These are phyloP conservation scores for Alnus rubra DNA, from an alignment of 306 rosid species.

Conservation along the genomic window DNA sequence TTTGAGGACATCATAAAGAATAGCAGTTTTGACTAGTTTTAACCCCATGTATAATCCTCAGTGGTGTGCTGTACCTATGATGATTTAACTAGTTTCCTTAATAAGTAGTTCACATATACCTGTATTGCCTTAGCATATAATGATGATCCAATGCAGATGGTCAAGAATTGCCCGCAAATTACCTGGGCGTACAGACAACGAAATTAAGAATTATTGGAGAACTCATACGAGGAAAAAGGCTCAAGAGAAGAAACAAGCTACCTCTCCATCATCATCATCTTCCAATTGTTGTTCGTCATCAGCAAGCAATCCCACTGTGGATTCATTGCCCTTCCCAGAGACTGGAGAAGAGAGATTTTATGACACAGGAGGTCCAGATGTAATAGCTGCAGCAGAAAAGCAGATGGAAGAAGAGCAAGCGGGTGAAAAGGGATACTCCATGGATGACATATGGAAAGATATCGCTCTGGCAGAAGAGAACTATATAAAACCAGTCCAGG, in stretches of 20 bases:
- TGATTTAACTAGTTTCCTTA: background rate
- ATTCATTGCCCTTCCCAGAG: constrained; percentile 43
- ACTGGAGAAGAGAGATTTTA: constrained; percentile 74
- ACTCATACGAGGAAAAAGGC: constrained; percentile 92
- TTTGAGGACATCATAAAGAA: constrained; percentile 30
- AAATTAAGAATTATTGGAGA: constrained; percentile 96
- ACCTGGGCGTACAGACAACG: constrained; percentile 97
- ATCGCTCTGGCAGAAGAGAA: constrained; percentile 56
- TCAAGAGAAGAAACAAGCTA: constrained; percentile 58
- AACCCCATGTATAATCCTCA: too few species aligned
- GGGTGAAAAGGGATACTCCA: constrained; percentile 40
- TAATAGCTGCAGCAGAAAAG: constrained; percentile 32
- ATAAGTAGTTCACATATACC: background rate
- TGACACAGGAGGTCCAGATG: constrained; percentile 64
- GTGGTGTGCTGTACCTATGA: background rate
- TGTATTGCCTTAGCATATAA: background rate
- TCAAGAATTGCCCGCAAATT: constrained; percentile 86
- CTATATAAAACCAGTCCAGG: constrained; percentile 32
- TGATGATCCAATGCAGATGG: constrained; percentile 62
- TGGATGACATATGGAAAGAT: constrained; percentile 98
- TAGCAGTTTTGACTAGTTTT: background rate
- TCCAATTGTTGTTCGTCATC: constrained; percentile 47
- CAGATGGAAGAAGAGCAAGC: constrained; percentile 27
- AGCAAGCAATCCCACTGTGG: constrained; percentile 52
- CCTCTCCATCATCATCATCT: constrained; percentile 32